Percentiles rank a stretch among this genome's conserved stretches.
These are phyloP conservation scores for Aspergillus pseudonomiae DNA, from an alignment of 2,329 filamentous ascomycete genomes.

Conservation along the genomic window DNA sequence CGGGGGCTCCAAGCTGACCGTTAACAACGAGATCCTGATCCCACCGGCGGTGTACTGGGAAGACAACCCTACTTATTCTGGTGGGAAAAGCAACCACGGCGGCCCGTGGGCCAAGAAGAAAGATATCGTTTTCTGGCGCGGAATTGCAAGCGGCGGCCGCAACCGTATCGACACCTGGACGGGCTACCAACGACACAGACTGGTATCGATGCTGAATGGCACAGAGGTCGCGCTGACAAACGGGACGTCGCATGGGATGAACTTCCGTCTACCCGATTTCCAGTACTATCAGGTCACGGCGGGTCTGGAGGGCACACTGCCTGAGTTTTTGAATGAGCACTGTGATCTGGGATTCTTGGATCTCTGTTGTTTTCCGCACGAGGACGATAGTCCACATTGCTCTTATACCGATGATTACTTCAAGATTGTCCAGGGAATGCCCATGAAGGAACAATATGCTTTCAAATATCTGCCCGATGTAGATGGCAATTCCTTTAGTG, in stretches of 20 bases:
- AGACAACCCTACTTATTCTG: conserved; percentile 34
- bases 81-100: conserved; percentile 43
- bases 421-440: background rate
- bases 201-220: conserved; percentile 72
- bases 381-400: background rate
- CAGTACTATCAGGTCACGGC: background rate
- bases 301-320: background rate
- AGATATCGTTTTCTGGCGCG: conserved; percentile 50
- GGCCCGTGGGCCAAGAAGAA: conserved; percentile 48
- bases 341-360: background rate
- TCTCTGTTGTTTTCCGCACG: background rate
- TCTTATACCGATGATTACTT: background rate
- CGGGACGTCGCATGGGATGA: background rate
- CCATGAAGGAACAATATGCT: background rate
- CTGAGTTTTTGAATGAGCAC: background rate
- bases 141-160: conserved; percentile 51
- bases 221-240: conserved; percentile 25
- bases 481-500: conserved; percentile 73
- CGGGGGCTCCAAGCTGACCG: conserved; percentile 52
- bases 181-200: conserved; percentile 74
- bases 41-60: conserved; percentile 56
- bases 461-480: conserved; percentile 73
- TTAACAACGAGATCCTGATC: conserved; percentile 57
- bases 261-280: background rate
- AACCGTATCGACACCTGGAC: conserved; percentile 63